Evolutionary conservation across 2,329 filamentous ascomycete species (phyloP), one percentile per base, ranked within the genome.

Genomic region (Epicoccum sorghinum): DNA sequence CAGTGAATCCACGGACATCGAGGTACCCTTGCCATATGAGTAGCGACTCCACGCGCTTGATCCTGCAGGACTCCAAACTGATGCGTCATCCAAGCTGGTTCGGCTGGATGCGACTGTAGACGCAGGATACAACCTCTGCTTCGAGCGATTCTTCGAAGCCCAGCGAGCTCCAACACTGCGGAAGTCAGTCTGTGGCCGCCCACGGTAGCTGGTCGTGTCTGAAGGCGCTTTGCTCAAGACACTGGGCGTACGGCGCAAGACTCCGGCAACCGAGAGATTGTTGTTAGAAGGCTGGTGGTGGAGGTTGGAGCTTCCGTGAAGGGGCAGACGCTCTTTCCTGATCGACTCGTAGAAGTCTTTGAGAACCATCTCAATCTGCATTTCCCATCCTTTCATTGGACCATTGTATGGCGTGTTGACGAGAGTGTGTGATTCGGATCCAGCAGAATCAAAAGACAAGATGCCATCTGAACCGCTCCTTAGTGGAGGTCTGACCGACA

Each of bases 1-100:
- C 64, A 98, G 87, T 1, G 93, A 96, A 71, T 96, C 91, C 67
- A 97, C 89, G 4, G 93, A 97, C 80, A 95, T 90, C 3, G 92
- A 93, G 0, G 91, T 92, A 58, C 96, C 87, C 70, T 96, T 91
- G 29, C 93, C 91, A 56, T 96, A 82, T 0, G 93, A 98, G 69
- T 95, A 90, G 67, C 91, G 93, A 78, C 93, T 97, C 92, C 93
- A 97, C 0, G 90, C 95, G 60, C 92, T 96, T n/a, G 92, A 96
- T 13, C 82, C 83, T 18, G 91, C 91, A 9, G 95, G 95, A 65
- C 91, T 97, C 91, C 91, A 98, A 41, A 97, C 83, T 2, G 91
- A 96, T 57, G 87, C 86, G 66, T 99, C 95, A 56, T 99, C 95
- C 60, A 99, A 86, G 75, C 93, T 98, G 8, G 93, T 98, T 45